These are phyloP conservation scores for Fraxinus cuspidata DNA, from an alignment of 257 asterid species.

Conservation along the genomic window DNA sequence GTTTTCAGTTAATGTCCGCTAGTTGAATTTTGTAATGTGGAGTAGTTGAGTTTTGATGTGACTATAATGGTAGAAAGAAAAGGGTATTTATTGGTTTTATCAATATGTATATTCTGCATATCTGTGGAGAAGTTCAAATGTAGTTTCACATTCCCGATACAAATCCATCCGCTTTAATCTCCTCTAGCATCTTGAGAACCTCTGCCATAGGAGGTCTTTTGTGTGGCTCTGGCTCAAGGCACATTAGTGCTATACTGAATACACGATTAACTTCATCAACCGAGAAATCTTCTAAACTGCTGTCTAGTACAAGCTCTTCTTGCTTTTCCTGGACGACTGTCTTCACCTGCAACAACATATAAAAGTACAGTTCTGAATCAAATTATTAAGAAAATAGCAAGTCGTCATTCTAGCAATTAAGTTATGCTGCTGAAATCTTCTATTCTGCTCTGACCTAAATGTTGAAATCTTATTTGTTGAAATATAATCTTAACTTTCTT, in stretches of 20 bases:
- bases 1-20: conserved; percentile 10
- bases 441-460: not conserved
- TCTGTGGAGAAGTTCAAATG: conserved; percentile 18
- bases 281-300: conserved; percentile 48
- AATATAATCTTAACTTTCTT: not conserved
- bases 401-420: not conserved
- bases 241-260: conserved; percentile 62
- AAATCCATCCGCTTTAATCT: conserved; percentile 37
- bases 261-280: conserved; percentile 55
- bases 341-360: conserved; percentile 61
- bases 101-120: not conserved
- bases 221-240: conserved; percentile 77
- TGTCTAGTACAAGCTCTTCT: conserved; percentile 68
- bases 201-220: conserved; percentile 81
- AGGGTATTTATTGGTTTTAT: not conserved
- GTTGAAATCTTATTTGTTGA: not conserved
- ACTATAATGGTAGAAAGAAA: conserved; percentile 1
- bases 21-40: conserved; percentile 1
- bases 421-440: not conserved
- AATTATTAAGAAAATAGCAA: not conserved
- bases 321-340: conserved; percentile 74
- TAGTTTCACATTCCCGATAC: conserved; percentile 20
- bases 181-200: conserved; percentile 74
- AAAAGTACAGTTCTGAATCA: not conserved
- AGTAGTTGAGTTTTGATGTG: conserved; percentile 8